Conservation (phyloP, 148 eudicot species). For the Silene conica region DNA sequence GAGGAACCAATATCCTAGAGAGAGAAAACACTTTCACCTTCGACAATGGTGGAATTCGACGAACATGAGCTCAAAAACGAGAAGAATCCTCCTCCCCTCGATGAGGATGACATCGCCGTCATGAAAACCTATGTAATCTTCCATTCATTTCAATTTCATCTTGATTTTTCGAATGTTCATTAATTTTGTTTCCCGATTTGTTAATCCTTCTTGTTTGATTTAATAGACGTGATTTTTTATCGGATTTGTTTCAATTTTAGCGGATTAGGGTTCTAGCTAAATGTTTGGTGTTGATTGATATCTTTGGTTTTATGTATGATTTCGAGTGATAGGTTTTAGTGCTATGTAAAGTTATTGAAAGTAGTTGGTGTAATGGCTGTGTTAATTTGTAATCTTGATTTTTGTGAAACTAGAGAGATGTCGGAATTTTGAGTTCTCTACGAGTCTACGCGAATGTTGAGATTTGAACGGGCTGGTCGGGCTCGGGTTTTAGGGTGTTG, state of each 20-base stretch:
- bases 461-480: too few species aligned
- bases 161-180: not conserved
- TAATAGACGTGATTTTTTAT: not conserved
- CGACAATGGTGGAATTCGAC: constrained; percentile 18
- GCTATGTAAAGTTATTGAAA: not conserved
- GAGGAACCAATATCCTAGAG: not conserved
- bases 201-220: not conserved
- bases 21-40: not conserved
- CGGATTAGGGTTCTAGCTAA: not conserved
- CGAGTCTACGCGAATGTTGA: too few species aligned
- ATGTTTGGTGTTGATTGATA: too few species aligned
- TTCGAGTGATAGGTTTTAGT: not conserved
- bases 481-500: too few species aligned
- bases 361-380: not conserved
- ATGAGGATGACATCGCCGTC: constrained; percentile 94
- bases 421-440: not conserved
- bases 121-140: constrained; percentile 65
- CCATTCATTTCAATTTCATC: not conserved
- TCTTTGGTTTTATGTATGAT: too few species aligned
- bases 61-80: constrained; percentile 91
- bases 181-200: not conserved
- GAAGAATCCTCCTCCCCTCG: constrained; percentile 87
- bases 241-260: not conserved
- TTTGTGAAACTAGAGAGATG: not conserved
- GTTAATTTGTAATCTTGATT: not conserved